Conservation (phyloP, 805 yeast species). For the Wickerhamiella azyma region DNA sequence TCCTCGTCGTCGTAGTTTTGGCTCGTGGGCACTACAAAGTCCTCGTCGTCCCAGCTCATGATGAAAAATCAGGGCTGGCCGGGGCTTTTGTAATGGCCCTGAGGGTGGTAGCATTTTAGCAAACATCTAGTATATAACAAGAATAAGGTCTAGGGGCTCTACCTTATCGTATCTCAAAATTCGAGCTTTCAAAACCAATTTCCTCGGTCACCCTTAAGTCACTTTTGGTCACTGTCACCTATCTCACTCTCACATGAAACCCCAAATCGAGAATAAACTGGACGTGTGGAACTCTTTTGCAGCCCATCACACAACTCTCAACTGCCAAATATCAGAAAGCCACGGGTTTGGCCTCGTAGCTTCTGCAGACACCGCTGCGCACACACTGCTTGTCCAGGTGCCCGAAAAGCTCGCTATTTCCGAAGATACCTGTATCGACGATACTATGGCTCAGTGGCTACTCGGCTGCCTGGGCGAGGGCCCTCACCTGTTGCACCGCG, state of each 20-base stretch:
- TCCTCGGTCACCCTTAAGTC: too few relatives aligned
- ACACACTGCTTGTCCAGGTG: conserved; percentile 7
- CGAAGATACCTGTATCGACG: conserved; percentile 9
- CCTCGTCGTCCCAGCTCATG: conserved; percentile 61
- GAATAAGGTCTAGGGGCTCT: too few relatives aligned
- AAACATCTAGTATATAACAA: too few relatives aligned
- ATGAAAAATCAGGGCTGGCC: not conserved
- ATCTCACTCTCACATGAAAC: too few relatives aligned
- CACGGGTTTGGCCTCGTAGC: conserved; percentile 9
- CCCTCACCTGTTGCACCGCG: conserved; percentile 13
- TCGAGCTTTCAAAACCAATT: too few relatives aligned
- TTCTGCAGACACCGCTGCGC: not conserved
- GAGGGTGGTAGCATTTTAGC: too few relatives aligned
- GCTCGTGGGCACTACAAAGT: conserved; percentile 53
- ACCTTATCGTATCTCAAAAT: too few relatives aligned
- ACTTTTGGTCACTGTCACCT: too few relatives aligned
- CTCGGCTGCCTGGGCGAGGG: conserved; percentile 2
- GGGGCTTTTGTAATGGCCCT: not conserved
- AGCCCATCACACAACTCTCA: not conserved
- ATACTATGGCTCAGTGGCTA: conserved; percentile 13
- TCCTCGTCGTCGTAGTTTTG: conserved; percentile 66
- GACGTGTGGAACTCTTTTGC: conserved; percentile 5
- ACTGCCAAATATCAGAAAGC: conserved; percentile 5
- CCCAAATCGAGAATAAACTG: not conserved
- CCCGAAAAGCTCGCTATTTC: conserved; percentile 13